Base-by-base conservation (phyloP, 306 rosid genomes). In the Ormosia emarginata region DNA sequence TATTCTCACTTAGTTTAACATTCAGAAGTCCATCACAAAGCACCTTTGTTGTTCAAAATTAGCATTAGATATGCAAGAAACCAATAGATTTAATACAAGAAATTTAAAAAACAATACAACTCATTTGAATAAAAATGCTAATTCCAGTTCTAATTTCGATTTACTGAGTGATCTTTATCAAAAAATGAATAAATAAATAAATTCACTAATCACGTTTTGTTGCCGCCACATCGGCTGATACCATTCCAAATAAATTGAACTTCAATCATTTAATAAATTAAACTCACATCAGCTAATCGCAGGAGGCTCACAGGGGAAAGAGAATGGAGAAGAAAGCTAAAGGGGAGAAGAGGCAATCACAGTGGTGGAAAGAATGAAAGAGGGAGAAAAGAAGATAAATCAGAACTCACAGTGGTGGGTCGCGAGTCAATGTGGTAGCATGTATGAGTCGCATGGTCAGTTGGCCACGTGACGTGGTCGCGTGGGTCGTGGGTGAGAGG, bases 191-290 rank as follows among this genome's bases (percentile, higher is more conserved):
- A 7, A 4, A 55, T 13, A 24, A 24, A 4, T 18, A 57, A 55
- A 77, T 69, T 32, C 69, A 78, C 64, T 29, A 71, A 83, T 78
- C 86, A 37, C 49, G 33, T 49, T 55, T 52, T 49, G 69, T 36
- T 7, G 62, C 75, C 50, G 2, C n/a, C 62, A 76, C 50, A 50
- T 71, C 55, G 65, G 39, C 55, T 4, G 40, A 24, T 36, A 29
- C 12, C 33, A 24, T 14, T 81, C 52, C 44, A 47, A 73, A 47
- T 41, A 61, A 34, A 43, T 30, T 33, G 47, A 79, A 64, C 24
- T 59, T 29, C 58, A 12, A 46, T 47, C 43, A 24, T 58, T 75
- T 24, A 24, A 24, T 24, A 24, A 24, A 24, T 24, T 24, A 24
- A 24, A 24, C 24, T 24, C 24, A 24, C 24, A 24, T 24, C 24